Evolutionary conservation across 2,329 filamentous ascomycete genomes (phyloP).

Genomic region (Xylariaceae sp.): DNA sequence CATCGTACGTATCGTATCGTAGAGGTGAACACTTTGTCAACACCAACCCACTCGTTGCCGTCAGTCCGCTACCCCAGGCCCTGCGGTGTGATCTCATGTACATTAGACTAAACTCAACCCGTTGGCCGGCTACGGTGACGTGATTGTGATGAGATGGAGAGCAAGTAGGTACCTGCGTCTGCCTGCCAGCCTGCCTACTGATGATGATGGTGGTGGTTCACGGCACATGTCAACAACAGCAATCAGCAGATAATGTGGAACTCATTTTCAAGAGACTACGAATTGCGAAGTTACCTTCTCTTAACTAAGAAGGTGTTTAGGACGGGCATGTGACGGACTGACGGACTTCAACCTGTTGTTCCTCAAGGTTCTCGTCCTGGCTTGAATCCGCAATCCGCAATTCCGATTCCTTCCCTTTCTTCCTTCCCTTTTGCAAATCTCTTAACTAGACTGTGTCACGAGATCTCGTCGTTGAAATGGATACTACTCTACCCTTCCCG

Average conservation of each 20-base stretch:
- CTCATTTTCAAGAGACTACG: too few relatives aligned
- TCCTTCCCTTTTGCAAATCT: not conserved
- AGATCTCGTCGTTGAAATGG: not conserved
- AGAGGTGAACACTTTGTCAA: too few relatives aligned
- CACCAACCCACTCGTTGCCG: not conserved
- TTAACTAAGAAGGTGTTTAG: too few relatives aligned
- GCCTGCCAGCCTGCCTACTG: not conserved
- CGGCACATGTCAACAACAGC: too few relatives aligned
- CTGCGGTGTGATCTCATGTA: not conserved
- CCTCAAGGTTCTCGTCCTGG: too few relatives aligned
- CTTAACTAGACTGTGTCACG: not conserved
- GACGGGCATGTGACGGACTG: too few relatives aligned
- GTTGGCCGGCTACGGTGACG: constrained; percentile 10
- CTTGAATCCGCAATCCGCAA: not conserved
- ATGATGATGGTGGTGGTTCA: too few relatives aligned
- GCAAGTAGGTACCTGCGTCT: not conserved
- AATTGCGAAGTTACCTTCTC: too few relatives aligned
- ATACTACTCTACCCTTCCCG: too few relatives aligned
- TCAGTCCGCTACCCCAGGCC: not conserved
- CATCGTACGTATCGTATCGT: too few relatives aligned
- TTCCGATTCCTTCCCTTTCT: not conserved
- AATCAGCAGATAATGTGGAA: too few relatives aligned
- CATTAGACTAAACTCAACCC: not conserved
- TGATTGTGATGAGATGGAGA: constrained; percentile 11
- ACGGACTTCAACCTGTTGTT: too few relatives aligned